Conservation (phyloP, 1,284 basidiomycete genomes). For the Boletellus deceptivus region DNA sequence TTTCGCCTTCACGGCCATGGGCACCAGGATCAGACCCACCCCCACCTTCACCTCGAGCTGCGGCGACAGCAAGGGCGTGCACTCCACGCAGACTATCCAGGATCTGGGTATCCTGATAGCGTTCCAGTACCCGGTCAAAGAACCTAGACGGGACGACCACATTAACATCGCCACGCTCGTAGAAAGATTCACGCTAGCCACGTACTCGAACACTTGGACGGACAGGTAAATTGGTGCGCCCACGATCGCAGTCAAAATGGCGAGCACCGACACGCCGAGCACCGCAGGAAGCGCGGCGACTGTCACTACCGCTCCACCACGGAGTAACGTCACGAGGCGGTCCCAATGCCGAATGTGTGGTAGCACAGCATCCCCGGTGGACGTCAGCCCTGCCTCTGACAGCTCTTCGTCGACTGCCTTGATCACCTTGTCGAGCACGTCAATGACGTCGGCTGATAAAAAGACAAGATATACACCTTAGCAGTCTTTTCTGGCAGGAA, state of each 20-base stretch:
- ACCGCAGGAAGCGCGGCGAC: constrained; percentile 12
- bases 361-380: constrained; percentile 15
- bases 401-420: constrained; percentile 21
- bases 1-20: neutral
- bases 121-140: neutral
- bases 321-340: constrained; percentile 1
- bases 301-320: neutral
- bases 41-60: neutral
- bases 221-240: constrained; percentile 15
- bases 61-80: neutral
- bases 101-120: constrained; percentile 4
- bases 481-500: no score
- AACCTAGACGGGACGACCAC: constrained; percentile 3
- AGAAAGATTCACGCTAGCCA: neutral
- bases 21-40: neutral
- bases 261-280: constrained; percentile 19
- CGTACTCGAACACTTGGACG: constrained; percentile 12
- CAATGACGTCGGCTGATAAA: constrained; percentile 18
- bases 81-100: constrained; percentile 2
- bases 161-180: no score
- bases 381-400: constrained; percentile 20
- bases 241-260: constrained; percentile 6
- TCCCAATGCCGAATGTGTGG: constrained; percentile 15
- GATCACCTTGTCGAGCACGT: constrained; percentile 28
- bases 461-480: neutral